A percentile compares a stretch with the other conserved stretches of the same genome.
These are phyloP conservation scores for Musa balbisiana DNA, from an alignment of 202 grass and related monocot species.

Conservation along the genomic window DNA sequence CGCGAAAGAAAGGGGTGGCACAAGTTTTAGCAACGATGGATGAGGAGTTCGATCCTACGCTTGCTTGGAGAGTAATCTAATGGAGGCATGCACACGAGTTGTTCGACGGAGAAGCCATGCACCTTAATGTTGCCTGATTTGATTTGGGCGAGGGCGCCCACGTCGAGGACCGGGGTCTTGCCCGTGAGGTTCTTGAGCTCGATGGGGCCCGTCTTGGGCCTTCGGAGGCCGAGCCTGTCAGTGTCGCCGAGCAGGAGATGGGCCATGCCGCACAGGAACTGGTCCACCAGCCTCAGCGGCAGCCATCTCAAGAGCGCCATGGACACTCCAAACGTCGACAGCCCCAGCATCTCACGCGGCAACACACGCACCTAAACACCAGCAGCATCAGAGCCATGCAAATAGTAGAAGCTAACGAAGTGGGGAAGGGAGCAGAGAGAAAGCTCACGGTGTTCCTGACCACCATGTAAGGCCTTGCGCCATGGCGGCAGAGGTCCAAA, in stretches of 20 bases:
- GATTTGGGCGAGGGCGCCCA: slow-evolving; percentile 80
- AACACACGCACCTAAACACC: slow-evolving; percentile 63
- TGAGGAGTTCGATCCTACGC: neutral
- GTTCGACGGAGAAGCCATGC: neutral
- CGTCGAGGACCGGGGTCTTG: slow-evolving; percentile 79
- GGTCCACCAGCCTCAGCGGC: slow-evolving; percentile 50
- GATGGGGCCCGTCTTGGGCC: slow-evolving; percentile 82
- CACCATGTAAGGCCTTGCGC: slow-evolving; percentile 58
- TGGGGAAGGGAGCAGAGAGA: neutral
- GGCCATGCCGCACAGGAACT: slow-evolving; percentile 55
- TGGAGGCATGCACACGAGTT: too few species aligned
- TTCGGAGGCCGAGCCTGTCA: slow-evolving; percentile 48
- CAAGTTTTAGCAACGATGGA: neutral
- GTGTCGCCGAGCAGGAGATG: slow-evolving; percentile 63
- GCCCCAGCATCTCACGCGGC: slow-evolving; percentile 66
- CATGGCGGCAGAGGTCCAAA: slow-evolving; percentile 73
- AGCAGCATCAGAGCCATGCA: neutral
- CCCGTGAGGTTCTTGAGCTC: slow-evolving; percentile 91
- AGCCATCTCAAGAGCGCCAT: slow-evolving; percentile 64
- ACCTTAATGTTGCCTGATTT: slow-evolving; percentile 97
- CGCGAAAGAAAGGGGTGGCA: neutral
- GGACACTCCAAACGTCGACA: slow-evolving; percentile 75
- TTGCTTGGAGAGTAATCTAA: too few species aligned
- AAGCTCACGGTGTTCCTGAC: slow-evolving; percentile 69
- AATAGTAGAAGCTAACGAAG: neutral